These are phyloP conservation scores for Coemansia sp. DNA, from an alignment of 192 early-diverging fungal genomes.

Conservation along the genomic window DNA sequence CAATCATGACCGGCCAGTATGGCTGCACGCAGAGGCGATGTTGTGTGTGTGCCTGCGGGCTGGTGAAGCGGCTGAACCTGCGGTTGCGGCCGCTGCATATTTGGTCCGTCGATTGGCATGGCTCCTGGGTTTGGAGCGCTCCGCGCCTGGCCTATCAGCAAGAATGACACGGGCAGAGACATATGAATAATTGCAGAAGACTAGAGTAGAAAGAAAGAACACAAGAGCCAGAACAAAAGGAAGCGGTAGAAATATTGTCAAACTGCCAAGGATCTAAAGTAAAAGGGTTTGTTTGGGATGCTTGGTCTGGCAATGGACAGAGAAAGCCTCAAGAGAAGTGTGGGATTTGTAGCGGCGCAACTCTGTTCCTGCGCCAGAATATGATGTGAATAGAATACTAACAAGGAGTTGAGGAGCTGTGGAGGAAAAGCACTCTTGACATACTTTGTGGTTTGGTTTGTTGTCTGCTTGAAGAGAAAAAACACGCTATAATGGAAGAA, in stretches of 20 bases:
- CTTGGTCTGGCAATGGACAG: no score
- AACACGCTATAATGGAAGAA: conserved; percentile 5
- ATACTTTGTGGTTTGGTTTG: background rate
- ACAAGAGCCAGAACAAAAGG: background rate
- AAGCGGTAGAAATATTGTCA: background rate
- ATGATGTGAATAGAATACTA: background rate
- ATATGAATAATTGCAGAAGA: conserved; percentile 10
- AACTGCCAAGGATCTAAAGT: background rate
- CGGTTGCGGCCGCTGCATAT: background rate
- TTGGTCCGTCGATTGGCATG: conserved; percentile 3
- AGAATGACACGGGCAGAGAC: conserved; percentile 31
- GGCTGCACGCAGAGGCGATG: conserved; percentile 5
- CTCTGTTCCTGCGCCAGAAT: background rate
- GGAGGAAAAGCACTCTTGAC: background rate
- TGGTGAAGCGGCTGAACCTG: conserved; percentile 9
- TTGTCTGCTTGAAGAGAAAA: background rate
- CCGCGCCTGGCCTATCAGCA: conserved; percentile 20
- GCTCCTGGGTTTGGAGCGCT: conserved; percentile 13
- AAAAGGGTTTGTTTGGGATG: no score
- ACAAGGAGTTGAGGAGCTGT: background rate
- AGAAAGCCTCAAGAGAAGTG: no score
- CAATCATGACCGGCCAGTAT: background rate
- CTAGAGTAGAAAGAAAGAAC: background rate
- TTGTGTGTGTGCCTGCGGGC: background rate
- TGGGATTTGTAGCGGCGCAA: no score